Conservation (phyloP, 2,329 filamentous ascomycete genomes). For the Colletotrichum eleusines region DNA sequence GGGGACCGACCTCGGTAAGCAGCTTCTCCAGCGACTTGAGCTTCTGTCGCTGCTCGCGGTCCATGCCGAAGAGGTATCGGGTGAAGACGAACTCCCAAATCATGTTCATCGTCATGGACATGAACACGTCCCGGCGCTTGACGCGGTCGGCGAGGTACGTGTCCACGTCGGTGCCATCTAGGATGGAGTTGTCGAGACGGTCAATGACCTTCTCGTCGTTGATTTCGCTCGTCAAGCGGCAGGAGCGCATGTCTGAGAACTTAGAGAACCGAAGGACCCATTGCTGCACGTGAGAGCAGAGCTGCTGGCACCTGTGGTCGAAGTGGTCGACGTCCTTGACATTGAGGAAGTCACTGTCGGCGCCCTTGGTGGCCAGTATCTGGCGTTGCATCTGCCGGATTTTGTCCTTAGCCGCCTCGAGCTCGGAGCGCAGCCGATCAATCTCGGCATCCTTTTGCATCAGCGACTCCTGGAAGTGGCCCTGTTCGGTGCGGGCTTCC, state of each 20-base stretch:
- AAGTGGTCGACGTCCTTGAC: slow-evolving; percentile 95
- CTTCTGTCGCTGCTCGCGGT: slow-evolving; percentile 96
- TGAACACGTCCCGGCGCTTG: slow-evolving; percentile 91
- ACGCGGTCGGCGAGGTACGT: slow-evolving; percentile 88
- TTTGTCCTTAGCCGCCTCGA: slow-evolving; percentile 77
- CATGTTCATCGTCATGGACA: slow-evolving; percentile 99
- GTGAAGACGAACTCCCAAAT: slow-evolving; percentile 99
- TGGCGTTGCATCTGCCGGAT: slow-evolving; percentile 65
- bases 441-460: slow-evolving; percentile 89
- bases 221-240: slow-evolving; percentile 85
- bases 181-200: slow-evolving; percentile 90
- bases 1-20: slow-evolving; percentile 87
- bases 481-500: slow-evolving; percentile 73
- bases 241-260: slow-evolving; percentile 92
- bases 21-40: slow-evolving; percentile 96
- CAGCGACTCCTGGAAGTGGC: slow-evolving; percentile 74
- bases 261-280: slow-evolving; percentile 99
- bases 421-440: slow-evolving; percentile 78
- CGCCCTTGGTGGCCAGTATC: slow-evolving; percentile 69
- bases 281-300: slow-evolving; percentile 95
- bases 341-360: slow-evolving; percentile 79
- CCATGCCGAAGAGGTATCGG: slow-evolving; percentile 98
- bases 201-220: slow-evolving; percentile 94
- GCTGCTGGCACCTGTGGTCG: slow-evolving; percentile 90
- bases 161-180: slow-evolving; percentile 95